phyloP scores from a whole-genome alignment of 305 asterid species.

The Solanum hybrid region DNA sequence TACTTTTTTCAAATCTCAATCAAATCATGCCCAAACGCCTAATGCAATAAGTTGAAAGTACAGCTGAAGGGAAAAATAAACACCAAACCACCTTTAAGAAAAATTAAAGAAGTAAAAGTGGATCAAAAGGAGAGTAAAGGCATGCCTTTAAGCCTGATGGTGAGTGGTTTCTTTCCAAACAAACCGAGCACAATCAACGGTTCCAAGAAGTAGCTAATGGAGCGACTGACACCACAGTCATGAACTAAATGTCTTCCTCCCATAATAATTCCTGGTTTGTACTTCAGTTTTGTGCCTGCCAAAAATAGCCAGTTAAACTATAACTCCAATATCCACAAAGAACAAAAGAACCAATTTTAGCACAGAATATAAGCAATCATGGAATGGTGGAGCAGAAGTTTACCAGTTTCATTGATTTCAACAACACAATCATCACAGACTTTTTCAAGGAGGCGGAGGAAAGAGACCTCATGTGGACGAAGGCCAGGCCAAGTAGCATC shows the following conservation, averaged over 20 bases:
- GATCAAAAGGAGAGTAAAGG: not conserved
- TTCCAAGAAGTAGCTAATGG: conserved; percentile 77
- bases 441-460: conserved; percentile 71
- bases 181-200: conserved; percentile 69
- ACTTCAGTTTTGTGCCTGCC: conserved; percentile 73
- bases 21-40: not conserved
- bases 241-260: conserved; percentile 74
- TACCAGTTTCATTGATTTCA: conserved; percentile 85
- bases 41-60: not conserved
- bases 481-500: conserved; percentile 76
- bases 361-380: not conserved
- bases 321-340: not conserved
- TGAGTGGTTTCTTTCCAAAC: conserved; percentile 76
- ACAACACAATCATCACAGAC: conserved; percentile 66
- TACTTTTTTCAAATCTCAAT: not conserved
- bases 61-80: not conserved
- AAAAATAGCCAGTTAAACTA: not conserved
- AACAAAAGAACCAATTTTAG: not conserved
- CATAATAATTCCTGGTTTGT: conserved; percentile 81
- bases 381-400: not conserved
- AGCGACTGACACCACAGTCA: conserved; percentile 60
- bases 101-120: not conserved
- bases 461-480: conserved; percentile 61
- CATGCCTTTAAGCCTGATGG: conserved; percentile 62
- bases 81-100: not conserved